Conservation (phyloP, 1,284 basidiomycete species). For the Mixia osmundae region DNA sequence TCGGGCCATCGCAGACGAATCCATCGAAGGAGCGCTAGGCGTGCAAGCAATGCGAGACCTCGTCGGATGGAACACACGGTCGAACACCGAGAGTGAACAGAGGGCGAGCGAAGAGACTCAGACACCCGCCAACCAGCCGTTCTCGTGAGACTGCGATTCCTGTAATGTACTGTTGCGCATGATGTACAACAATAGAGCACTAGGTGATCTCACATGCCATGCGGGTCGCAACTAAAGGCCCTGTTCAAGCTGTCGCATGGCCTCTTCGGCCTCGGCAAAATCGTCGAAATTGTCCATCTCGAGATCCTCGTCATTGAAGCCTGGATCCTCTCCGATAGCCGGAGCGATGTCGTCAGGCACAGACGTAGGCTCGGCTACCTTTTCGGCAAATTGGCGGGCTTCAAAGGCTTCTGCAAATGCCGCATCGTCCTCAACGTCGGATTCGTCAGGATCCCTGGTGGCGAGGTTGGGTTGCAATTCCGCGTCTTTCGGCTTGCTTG, state of each 20-base stretch:
- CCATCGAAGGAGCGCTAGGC: constrained; percentile 41
- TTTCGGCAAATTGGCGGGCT: background rate
- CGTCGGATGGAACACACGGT: constrained; percentile 30
- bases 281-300: constrained; percentile 3
- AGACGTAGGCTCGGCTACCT: background rate
- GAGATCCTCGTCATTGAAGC: constrained; percentile 7
- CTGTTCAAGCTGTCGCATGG: background rate
- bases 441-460: background rate
- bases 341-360: background rate
- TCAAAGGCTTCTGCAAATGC: background rate
- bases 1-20: constrained; percentile 26
- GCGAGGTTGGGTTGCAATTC: too few relatives aligned
- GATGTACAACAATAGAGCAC: too few relatives aligned
- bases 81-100: background rate
- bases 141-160: too few relatives aligned
- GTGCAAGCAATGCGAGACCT: constrained; percentile 49
- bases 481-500: background rate
- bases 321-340: constrained; percentile 4
- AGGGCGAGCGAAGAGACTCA: background rate
- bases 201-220: too few relatives aligned
- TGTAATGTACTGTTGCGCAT: too few relatives aligned
- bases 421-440: background rate
- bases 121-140: too few relatives aligned
- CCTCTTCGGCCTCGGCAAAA: constrained; percentile 6
- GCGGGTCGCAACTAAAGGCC: too few relatives aligned